A percentile compares a stretch with the other conserved stretches of the same genome.
Evolutionary conservation across 2,329 filamentous ascomycete genomes (phyloP).

Genomic region (Trichoderma aggressivum): DNA sequence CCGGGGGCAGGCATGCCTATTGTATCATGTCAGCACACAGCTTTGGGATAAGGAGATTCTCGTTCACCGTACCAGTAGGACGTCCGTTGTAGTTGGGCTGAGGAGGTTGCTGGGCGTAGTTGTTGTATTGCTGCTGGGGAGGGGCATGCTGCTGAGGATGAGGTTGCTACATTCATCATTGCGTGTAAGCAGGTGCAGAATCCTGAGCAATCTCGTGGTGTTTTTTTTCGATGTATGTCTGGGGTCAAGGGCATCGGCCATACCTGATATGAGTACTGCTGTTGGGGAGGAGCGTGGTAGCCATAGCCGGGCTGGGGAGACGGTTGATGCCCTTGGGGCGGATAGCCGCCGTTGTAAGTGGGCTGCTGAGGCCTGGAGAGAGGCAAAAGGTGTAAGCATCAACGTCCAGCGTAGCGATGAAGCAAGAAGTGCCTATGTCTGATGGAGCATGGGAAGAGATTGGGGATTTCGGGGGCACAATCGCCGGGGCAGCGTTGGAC

Average conservation of each 20-base stretch:
- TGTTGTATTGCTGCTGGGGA: constrained; percentile 33
- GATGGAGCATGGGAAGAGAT: background rate
- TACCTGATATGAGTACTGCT: constrained; percentile 41
- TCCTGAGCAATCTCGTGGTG: background rate
- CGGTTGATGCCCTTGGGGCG: constrained; percentile 44
- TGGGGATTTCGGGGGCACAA: background rate
- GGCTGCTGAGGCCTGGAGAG: constrained; percentile 35
- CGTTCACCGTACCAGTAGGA: constrained; percentile 37
- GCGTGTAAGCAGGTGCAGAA: background rate
- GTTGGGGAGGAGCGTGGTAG: constrained; percentile 41
- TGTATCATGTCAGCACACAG: constrained; percentile 13
- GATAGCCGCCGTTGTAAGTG: constrained; percentile 46
- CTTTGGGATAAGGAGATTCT: background rate
- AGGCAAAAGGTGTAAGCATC: background rate
- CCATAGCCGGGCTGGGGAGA: constrained; percentile 49
- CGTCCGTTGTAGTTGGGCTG: constrained; percentile 47
- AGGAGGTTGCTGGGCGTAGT: constrained; percentile 32
- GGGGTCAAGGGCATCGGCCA: background rate
- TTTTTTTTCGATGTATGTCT: background rate
- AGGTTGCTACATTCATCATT: constrained; percentile 22
- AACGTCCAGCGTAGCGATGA: background rate
- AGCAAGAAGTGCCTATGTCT: background rate
- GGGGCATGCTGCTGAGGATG: constrained; percentile 28
- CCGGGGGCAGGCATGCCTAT: constrained; percentile 22
- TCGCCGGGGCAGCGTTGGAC: background rate